phyloP scores from a whole-genome alignment of 495 filamentous ascomycete genomes.

The Penicillium steckii region DNA sequence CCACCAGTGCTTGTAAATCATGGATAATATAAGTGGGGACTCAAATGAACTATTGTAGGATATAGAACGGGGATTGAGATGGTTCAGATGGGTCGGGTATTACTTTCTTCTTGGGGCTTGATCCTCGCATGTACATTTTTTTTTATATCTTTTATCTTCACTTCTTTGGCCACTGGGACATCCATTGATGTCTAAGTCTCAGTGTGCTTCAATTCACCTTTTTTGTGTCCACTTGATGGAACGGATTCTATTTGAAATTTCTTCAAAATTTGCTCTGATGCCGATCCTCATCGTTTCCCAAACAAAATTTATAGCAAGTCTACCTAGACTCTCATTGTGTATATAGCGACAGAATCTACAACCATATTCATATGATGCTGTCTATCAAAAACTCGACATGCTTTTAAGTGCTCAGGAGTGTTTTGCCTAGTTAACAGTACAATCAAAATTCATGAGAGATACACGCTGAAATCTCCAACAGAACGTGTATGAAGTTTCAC shows the following conservation, averaged over 20 bases:
- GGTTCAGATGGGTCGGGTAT: neutral
- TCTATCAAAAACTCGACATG: too few relatives aligned
- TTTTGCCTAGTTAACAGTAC: too few relatives aligned
- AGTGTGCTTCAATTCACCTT: slow-evolving; percentile 6
- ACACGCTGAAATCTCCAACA: too few relatives aligned
- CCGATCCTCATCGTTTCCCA: neutral
- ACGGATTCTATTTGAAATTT: neutral
- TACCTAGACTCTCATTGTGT: too few relatives aligned
- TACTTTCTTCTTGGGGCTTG: slow-evolving; percentile 1
- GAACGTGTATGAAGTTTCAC: too few relatives aligned
- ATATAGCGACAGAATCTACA: too few relatives aligned
- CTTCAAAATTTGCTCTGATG: neutral
- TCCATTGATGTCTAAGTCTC: neutral
- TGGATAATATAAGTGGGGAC: neutral
- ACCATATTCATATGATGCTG: too few relatives aligned
- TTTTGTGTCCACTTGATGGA: too few relatives aligned
- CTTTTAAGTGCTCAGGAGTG: too few relatives aligned
- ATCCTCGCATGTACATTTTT: slow-evolving; percentile 9
- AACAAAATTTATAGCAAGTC: too few relatives aligned
- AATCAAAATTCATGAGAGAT: too few relatives aligned
- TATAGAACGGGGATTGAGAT: neutral
- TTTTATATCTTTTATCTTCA: neutral
- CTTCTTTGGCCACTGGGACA: neutral
- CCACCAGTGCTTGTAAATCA: slow-evolving; percentile 46
- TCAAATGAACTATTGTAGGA: neutral